phyloP scores from a whole-genome alignment of 2,329 filamentous ascomycete species.

The Hymenoscyphus linearis region DNA sequence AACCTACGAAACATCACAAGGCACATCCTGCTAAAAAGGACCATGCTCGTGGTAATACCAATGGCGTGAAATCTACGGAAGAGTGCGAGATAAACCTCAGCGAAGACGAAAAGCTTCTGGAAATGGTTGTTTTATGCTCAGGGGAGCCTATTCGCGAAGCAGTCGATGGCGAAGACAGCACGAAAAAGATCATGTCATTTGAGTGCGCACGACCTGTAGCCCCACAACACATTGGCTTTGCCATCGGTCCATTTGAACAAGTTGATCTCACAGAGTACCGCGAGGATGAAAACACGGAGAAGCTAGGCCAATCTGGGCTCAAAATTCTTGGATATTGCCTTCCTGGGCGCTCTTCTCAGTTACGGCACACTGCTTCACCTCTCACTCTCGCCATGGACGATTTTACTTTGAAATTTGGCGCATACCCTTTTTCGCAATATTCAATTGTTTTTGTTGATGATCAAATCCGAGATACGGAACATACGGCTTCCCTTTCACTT shows the following conservation, averaged over 20 bases:
- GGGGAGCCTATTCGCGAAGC: constrained; percentile 83
- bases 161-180: constrained; percentile 68
- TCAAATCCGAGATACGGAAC: constrained; percentile 65
- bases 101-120: constrained; percentile 80
- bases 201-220: constrained; percentile 69
- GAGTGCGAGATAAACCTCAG: constrained; percentile 40
- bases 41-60: constrained; percentile 12
- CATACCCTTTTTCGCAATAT: constrained; percentile 88
- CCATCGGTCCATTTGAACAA: constrained; percentile 90
- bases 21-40: constrained; percentile 38
- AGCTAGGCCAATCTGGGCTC: constrained; percentile 72
- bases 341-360: constrained; percentile 73
- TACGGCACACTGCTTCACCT: constrained; percentile 80
- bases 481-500: constrained; percentile 78
- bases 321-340: constrained; percentile 90
- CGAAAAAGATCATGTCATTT: constrained; percentile 85
- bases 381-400: constrained; percentile 85
- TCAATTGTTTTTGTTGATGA: constrained; percentile 95
- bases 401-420: constrained; percentile 81
- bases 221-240: constrained; percentile 87
- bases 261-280: constrained; percentile 86
- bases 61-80: constrained; percentile 12
- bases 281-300: constrained; percentile 85
- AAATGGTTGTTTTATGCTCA: constrained; percentile 87
- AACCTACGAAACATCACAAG: constrained; percentile 36